Base-by-base conservation (phyloP, 2,329 filamentous ascomycete species). In the Orbilia blumenaviensis region DNA sequence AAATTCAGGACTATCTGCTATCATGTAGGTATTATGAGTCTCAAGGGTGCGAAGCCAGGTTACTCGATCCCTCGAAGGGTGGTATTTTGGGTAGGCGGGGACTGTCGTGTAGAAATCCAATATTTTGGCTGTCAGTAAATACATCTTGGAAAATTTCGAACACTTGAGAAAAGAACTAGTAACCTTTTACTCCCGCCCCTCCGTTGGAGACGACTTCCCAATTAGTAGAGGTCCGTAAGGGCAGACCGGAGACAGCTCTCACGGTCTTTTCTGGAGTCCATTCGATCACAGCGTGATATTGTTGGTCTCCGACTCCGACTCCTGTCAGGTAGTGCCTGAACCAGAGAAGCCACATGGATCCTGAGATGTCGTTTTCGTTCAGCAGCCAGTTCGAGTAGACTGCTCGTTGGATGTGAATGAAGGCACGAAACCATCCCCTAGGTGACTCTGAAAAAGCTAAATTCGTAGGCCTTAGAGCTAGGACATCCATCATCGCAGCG, bases 361-460 rank as follows among this genome's bases (percentile, higher is more conserved):
- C 71, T 16, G 71, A 67, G 23, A 75, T 75, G 58, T 75, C 71
- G 46, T 46, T 67, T 75, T 75, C 71, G 21, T 68, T 62, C 46
- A 68, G 56, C 23, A 75, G 58, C 71, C 71, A 75, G 63, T 75
- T 75, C 64, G 71, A 75, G 36, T 75, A 75, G 36, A 75, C 71
- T 12, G 71, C 64, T 62, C 38, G 63, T 46, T 75, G 63, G 63
- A 75, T 68, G 50, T 42, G 23, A 60, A 67, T 75, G 21, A 68
- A 75, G 14, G 71, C 71, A 27, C 42, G 63, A 63, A 75, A 75
- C 71, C 71, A 75, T 48, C 71, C 71, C 21, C 58, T 75, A 75
- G 63, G 71, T 75, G 71, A 75, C 58, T 68, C 71, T 75, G 71
- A 75, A 67, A 75, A 75, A 54, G 56, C 71, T 50, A 75, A 75